These are phyloP conservation scores for Fraxinus americana DNA, from an alignment of 257 asterid genomes.

Conservation along the genomic window DNA sequence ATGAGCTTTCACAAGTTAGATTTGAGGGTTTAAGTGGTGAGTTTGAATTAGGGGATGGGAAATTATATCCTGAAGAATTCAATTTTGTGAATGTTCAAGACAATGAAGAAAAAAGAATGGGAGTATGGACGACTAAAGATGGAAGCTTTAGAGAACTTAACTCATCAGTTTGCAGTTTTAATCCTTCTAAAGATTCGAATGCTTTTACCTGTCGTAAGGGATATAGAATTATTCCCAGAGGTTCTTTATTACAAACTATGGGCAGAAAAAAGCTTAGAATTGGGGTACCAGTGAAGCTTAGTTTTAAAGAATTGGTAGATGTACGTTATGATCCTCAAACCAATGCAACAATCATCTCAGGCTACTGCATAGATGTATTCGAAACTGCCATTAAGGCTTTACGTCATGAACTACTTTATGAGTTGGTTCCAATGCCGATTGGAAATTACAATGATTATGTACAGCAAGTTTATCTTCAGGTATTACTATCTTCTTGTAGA, in stretches of 20 bases:
- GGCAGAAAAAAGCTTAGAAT: slow-evolving; percentile 18
- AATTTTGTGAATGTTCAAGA: background rate
- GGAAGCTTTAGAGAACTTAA: background rate
- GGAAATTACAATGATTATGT: slow-evolving; percentile 16
- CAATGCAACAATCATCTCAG: slow-evolving; percentile 1
- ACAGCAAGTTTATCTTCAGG: slow-evolving; percentile 28
- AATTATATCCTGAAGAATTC: background rate
- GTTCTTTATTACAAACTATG: background rate
- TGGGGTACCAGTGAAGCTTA: slow-evolving; percentile 15
- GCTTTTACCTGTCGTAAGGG: background rate
- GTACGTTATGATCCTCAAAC: slow-evolving; percentile 22
- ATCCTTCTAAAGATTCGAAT: background rate
- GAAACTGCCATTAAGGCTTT: slow-evolving; percentile 9
- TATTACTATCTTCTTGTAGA: background rate
- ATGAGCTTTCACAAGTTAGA: background rate
- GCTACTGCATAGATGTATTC: slow-evolving; percentile 26
- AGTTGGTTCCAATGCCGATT: slow-evolving; percentile 11
- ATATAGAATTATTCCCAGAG: background rate
- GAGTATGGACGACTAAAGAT: background rate
- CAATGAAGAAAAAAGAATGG: too few species aligned
- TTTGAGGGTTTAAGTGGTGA: background rate
- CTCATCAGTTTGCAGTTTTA: background rate
- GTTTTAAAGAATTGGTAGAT: slow-evolving; percentile 22
- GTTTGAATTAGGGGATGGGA: background rate
- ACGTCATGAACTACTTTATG: background rate